phyloP scores from a whole-genome alignment of 2,329 filamentous ascomycete genomes.

The Fusarium albidum region DNA sequence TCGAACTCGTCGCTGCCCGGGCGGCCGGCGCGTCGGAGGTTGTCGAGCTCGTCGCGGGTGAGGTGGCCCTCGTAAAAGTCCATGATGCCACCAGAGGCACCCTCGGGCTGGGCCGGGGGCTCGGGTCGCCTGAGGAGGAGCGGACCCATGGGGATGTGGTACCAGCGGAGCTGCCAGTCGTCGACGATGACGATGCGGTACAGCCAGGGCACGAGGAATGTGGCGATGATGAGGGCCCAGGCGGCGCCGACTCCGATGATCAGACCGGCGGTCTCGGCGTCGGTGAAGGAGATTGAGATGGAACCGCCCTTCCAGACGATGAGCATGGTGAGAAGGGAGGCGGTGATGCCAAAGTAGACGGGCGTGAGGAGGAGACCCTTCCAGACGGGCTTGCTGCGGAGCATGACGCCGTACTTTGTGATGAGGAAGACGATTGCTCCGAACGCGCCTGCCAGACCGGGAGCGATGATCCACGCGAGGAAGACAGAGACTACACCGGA shows the following conservation, averaged over 20 bases:
- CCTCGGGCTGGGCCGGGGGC: conserved; percentile 69
- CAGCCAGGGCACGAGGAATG: conserved; percentile 68
- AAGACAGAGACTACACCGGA: conserved; percentile 62
- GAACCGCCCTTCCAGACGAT: conserved; percentile 65
- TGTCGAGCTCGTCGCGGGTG: conserved; percentile 60
- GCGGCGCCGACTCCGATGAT: conserved; percentile 62
- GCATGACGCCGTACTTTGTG: conserved; percentile 67
- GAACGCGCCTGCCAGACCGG: conserved; percentile 62
- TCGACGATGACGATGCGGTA: conserved; percentile 66
- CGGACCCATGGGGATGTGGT: conserved; percentile 61
- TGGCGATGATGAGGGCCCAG: conserved; percentile 55
- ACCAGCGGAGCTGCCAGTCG: conserved; percentile 68
- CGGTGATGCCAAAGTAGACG: conserved; percentile 65
- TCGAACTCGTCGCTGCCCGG: conserved; percentile 34
- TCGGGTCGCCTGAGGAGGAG: conserved; percentile 56
- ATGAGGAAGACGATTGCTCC: conserved; percentile 63
- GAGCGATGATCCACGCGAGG: conserved; percentile 69
- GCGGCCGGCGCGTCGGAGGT: conserved; percentile 45
- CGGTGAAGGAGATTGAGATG: conserved; percentile 48
- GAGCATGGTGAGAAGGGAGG: conserved; percentile 65
- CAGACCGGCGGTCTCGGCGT: conserved; percentile 58
- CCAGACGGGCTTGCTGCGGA: conserved; percentile 60
- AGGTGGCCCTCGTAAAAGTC: conserved; percentile 66
- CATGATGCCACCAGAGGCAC: conserved; percentile 62
- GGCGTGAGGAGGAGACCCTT: conserved; percentile 62